Conservation (phyloP, 2,329 filamentous ascomycete species). For the Cladophialophora psammophila region DNA sequence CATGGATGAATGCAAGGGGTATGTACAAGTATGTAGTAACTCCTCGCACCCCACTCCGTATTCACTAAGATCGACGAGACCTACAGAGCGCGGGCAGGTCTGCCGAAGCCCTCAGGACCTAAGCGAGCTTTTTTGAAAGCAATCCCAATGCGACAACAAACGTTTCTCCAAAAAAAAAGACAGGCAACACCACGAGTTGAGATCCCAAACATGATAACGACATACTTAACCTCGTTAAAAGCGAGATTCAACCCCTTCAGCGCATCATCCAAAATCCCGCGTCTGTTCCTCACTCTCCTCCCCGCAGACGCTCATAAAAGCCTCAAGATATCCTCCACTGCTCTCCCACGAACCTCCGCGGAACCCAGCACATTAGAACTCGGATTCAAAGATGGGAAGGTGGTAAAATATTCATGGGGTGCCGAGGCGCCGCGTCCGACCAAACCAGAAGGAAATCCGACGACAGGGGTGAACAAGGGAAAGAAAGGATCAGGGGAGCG, state of each 20-base stretch:
- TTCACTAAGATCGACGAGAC: too few species aligned
- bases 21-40: too few species aligned
- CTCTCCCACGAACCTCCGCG: slow-evolving; percentile 70
- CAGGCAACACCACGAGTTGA: background rate
- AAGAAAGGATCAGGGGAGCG: slow-evolving; percentile 76
- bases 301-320: slow-evolving; percentile 77
- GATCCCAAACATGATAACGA: slow-evolving; percentile 38
- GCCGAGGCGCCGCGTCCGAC: slow-evolving; percentile 16
- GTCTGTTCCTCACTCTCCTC: slow-evolving; percentile 85
- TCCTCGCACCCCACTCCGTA: too few species aligned
- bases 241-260: slow-evolving; percentile 95
- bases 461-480: slow-evolving; percentile 70
- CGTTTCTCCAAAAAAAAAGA: background rate
- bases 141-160: background rate
- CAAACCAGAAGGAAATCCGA: background rate
- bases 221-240: slow-evolving; percentile 71
- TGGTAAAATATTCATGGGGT: slow-evolving; percentile 69
- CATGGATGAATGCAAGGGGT: too few species aligned
- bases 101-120: background rate
- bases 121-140: background rate
- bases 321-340: slow-evolving; percentile 78
- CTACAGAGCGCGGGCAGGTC: background rate
- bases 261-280: slow-evolving; percentile 76
- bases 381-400: slow-evolving; percentile 96
- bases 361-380: slow-evolving; percentile 74